Conservation (phyloP, 768 basidiomycete genomes). For the Amanita rubescens region DNA sequence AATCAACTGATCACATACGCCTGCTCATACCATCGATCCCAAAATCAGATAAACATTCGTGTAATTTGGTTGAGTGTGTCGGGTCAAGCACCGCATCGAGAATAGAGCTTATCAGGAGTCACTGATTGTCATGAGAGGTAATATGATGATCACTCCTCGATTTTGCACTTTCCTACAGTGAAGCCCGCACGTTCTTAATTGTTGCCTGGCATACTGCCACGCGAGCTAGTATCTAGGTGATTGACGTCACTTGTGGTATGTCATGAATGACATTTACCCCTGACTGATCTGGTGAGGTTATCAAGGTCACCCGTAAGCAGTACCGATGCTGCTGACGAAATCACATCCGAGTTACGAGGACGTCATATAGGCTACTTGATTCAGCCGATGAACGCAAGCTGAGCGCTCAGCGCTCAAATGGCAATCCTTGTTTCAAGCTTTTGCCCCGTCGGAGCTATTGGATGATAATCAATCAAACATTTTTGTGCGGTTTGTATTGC, state of each 20-base stretch:
- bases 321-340: background rate
- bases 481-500: too few species aligned
- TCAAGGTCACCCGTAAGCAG: background rate
- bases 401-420: background rate
- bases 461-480: background rate
- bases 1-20: too few species aligned
- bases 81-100: too few species aligned
- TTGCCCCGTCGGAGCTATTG: background rate
- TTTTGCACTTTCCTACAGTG: too few species aligned
- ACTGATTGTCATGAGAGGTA: too few species aligned
- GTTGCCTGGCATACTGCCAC: background rate
- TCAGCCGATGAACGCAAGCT: background rate
- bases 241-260: background rate
- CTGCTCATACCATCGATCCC: background rate
- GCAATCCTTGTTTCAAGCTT: background rate
- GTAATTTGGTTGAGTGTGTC: background rate
- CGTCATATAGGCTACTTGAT: background rate
- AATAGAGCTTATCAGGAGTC: too few species aligned
- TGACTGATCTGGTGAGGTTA: background rate
- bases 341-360: too few species aligned
- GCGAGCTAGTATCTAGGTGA: background rate
- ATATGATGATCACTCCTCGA: too few species aligned
- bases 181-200: background rate
- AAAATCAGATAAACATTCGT: background rate
- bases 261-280: background rate